Percentiles rank a stretch among this genome's conserved stretches.
Conservation (phyloP, 768 basidiomycete genomes). For the Suillus fuscotomentosus region DNA sequence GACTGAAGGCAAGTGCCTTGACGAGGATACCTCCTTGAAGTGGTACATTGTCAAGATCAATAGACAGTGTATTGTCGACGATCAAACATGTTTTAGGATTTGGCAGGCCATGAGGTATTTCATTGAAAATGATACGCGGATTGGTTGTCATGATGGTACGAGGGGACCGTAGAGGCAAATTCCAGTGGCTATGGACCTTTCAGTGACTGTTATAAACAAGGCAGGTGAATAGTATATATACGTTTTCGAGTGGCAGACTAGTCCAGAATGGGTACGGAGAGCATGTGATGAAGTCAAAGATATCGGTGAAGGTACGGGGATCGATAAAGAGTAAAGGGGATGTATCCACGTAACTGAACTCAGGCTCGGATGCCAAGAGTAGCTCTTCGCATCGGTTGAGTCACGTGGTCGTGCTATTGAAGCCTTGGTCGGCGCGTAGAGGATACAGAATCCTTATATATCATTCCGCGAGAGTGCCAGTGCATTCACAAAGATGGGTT, state of each 20-base stretch:
- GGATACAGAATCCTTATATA: too few relatives aligned
- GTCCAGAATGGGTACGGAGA: too few relatives aligned
- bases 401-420: too few relatives aligned
- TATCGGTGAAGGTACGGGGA: too few relatives aligned
- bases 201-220: background rate
- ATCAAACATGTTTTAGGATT: constrained; percentile 43
- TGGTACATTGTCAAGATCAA: constrained; percentile 47
- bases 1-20: constrained; percentile 47
- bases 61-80: constrained; percentile 42
- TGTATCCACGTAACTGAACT: too few relatives aligned
- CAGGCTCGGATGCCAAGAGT: too few relatives aligned
- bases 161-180: background rate
- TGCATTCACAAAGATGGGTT: background rate
- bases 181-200: background rate
- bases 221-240: too few relatives aligned
- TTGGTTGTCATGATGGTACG: constrained; percentile 21
- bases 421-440: too few relatives aligned
- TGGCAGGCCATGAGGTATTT: constrained; percentile 39
- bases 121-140: constrained; percentile 36
- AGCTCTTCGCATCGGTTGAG: too few relatives aligned
- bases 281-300: too few relatives aligned
- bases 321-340: too few relatives aligned
- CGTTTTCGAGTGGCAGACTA: too few relatives aligned
- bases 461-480: background rate
- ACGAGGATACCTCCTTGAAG: constrained; percentile 47